Evolutionary conservation across 352 stramenopile species (phyloP), one percentile per base, ranked within the genome.

Genomic region (Pythium diclinum): DNA sequence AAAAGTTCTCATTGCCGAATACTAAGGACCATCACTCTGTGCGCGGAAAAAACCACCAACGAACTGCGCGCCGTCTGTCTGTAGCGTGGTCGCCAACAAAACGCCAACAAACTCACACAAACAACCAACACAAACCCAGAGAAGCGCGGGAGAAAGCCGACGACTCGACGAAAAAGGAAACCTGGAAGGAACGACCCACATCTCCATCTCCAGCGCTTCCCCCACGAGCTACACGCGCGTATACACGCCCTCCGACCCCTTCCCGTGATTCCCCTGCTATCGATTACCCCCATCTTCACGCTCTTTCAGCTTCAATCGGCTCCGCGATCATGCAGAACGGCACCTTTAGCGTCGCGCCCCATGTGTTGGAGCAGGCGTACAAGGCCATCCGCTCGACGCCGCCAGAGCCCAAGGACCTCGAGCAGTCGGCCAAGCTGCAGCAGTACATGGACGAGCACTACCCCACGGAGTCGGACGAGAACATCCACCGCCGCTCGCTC

Each of bases 321-420:
- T 3, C 23, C 6, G 16, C 21, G 52, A 23, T 49, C 32, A 74
- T 74, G 67, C 67, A 74, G 72, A 92, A 79, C 78, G 62, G 73
- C 63, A 76, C 79, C 58, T 88, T 91, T 58, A 78, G 71, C 6
- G 85, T 92, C 66, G 78, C 82, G 58, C 69, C 83, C 28, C 79
- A 90, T 59, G 78, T 91, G 62, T 78, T 95, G 38, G 85, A 95
- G 65, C 87, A 95, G 77, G 87, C 87, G 33, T 95, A 95, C 76
- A 93, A 93, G 76, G 82, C 87, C 56, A 95, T 95, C 71, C 87
- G 87, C 69, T 87, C 85, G 63, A 92, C 87, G 60, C 82, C 83
- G 21, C 87, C 87, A 3, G 87, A 95, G 63, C 73, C 79, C 30
- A 92, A 89, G 58, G 87, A 96, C 59, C 40, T 94, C 30, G 87